A percentile compares a stretch with the other conserved stretches of the same genome.
phyloP scores from a whole-genome alignment of 768 basidiomycete species.

The Ramaria sp. region DNA sequence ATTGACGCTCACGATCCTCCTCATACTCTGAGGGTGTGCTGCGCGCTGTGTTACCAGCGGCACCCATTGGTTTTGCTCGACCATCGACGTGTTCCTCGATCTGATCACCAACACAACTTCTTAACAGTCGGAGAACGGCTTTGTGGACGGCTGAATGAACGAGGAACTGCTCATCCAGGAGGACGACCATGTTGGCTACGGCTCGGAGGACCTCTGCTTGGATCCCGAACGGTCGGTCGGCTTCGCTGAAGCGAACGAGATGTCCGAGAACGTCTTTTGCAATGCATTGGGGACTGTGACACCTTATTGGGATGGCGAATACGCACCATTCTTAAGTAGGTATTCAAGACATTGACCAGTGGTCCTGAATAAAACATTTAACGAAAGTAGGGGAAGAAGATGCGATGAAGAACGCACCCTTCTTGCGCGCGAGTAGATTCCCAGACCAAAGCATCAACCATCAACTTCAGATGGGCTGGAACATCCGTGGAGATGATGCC shows the following conservation, averaged over 20 bases:
- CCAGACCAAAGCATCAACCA: slow-evolving; percentile 79
- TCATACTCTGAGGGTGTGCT: slow-evolving; percentile 82
- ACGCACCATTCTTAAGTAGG: slow-evolving; percentile 73
- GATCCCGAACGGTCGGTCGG: slow-evolving; percentile 80
- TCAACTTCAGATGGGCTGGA: slow-evolving; percentile 58
- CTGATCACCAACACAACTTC: slow-evolving; percentile 88
- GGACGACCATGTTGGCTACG: slow-evolving; percentile 84
- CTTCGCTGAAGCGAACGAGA: slow-evolving; percentile 77
- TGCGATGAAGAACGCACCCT: slow-evolving; percentile 45
- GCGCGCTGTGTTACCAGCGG: slow-evolving; percentile 59
- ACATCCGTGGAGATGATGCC: slow-evolving; percentile 80
- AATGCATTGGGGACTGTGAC: background rate
- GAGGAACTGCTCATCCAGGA: slow-evolving; percentile 88
- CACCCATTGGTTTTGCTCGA: slow-evolving; percentile 65
- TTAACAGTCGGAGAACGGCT: slow-evolving; percentile 73
- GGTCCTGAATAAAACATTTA: slow-evolving; percentile 33
- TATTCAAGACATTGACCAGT: slow-evolving; percentile 90
- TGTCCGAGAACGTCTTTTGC: slow-evolving; percentile 65
- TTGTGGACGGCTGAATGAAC: slow-evolving; percentile 86
- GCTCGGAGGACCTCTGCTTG: slow-evolving; percentile 81
- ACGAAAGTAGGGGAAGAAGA: slow-evolving; percentile 5
- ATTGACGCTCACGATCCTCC: slow-evolving; percentile 56
- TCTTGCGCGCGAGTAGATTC: slow-evolving; percentile 80
- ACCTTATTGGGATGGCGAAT: background rate
- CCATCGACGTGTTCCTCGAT: slow-evolving; percentile 82